A percentile compares a stretch with the other conserved stretches of the same genome.
Evolutionary conservation across 1,139 yeast genomes (phyloP).

Genomic region (Diutina sp.): DNA sequence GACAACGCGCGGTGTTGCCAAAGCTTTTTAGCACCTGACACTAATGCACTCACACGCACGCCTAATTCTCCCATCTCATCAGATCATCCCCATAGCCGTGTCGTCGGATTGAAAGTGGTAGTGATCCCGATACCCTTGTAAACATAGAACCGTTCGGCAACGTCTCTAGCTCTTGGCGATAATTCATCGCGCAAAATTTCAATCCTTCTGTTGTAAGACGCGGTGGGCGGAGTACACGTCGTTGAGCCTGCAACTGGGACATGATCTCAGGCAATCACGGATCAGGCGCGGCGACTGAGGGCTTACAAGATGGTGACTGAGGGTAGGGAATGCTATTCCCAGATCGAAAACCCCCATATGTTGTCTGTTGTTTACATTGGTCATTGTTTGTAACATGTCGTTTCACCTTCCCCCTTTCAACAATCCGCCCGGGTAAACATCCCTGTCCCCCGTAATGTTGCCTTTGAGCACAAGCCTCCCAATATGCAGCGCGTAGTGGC

Average conservation of each 20-base stretch:
- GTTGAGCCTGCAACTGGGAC: not conserved
- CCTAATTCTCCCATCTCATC: not conserved
- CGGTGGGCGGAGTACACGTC: not conserved
- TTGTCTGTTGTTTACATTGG: too few species aligned
- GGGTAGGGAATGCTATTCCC: too few species aligned
- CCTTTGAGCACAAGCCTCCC: not conserved
- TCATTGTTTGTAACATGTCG: not conserved
- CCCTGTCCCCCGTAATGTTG: not conserved
- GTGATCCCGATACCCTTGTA: too few species aligned
- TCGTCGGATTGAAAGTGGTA: not conserved
- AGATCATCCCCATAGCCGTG: not conserved
- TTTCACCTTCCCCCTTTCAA: not conserved
- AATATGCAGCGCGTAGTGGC: not conserved
- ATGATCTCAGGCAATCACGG: not conserved
- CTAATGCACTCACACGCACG: not conserved
- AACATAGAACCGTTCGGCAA: too few species aligned
- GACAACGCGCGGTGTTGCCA: not conserved
- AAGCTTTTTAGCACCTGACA: not conserved
- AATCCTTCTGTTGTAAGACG: not conserved
- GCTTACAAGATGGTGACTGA: too few species aligned
- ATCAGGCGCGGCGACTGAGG: not conserved
- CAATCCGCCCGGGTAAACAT: not conserved
- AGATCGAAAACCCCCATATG: too few species aligned
- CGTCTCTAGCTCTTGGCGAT: too few species aligned
- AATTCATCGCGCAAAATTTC: too few species aligned